These are phyloP conservation scores for Apophysomyces elegans DNA, from an alignment of 371 early-diverging fungal genomes.

Conservation along the genomic window DNA sequence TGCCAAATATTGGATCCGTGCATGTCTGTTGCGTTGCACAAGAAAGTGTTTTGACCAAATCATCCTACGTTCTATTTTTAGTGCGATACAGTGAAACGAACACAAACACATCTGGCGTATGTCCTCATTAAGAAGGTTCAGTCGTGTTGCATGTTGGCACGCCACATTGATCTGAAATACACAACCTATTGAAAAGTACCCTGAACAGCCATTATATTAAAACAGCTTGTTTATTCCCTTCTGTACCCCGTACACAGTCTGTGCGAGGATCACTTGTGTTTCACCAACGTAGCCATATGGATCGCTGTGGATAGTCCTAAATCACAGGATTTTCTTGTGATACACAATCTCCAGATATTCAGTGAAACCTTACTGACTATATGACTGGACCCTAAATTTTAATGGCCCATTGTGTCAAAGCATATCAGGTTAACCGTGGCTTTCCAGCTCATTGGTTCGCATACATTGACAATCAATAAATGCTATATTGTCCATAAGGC, in stretches of 20 bases:
- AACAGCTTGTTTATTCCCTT: too few species aligned
- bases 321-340: not conserved
- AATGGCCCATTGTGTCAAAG: not conserved
- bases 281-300: not conserved
- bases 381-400: not conserved
- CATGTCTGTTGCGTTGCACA: conserved; percentile 1
- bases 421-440: too few species aligned
- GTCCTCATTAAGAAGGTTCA: too few species aligned
- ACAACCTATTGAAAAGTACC: too few species aligned
- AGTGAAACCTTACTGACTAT: not conserved
- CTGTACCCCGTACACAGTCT: not conserved
- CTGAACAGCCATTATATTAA: too few species aligned
- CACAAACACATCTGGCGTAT: not conserved
- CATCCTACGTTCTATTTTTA: conserved; percentile 5
- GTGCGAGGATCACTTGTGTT: not conserved
- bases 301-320: not conserved
- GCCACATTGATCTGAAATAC: too few species aligned
- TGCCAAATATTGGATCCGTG: conserved; percentile 3
- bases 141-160: too few species aligned
- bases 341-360: not conserved
- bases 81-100: not conserved
- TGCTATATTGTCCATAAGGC: too few species aligned
- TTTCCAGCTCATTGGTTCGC: not conserved
- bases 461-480: too few species aligned
- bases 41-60: not conserved